Percentiles rank a stretch among this genome's conserved stretches.
These are phyloP conservation scores for Neurospora sp. DNA, from an alignment of 495 filamentous ascomycete species.

Conservation along the genomic window DNA sequence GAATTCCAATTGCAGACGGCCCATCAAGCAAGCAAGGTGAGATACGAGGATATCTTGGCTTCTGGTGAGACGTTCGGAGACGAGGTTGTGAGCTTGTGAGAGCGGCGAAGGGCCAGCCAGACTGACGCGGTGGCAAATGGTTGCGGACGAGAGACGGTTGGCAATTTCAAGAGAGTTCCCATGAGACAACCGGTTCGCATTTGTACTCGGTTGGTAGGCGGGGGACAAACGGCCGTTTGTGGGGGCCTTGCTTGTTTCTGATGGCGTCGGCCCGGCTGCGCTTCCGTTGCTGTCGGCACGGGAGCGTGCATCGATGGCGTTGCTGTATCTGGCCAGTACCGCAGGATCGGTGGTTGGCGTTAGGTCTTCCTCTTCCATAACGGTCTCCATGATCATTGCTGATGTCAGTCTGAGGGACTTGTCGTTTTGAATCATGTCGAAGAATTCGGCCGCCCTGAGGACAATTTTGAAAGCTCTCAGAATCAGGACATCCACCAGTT, in stretches of 20 bases:
- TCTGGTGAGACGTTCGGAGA: conserved; percentile 54
- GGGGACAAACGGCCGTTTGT: conserved; percentile 36
- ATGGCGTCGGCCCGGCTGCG: conserved; percentile 17
- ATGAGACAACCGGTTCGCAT: conserved; percentile 31
- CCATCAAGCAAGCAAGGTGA: conserved; percentile 83
- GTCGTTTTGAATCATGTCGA: conserved; percentile 82
- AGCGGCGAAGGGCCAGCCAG: conserved; percentile 34
- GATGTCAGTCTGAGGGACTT: conserved; percentile 38
- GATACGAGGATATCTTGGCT: conserved; percentile 83
- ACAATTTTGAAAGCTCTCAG: conserved; percentile 89
- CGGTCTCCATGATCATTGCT: conserved; percentile 47
- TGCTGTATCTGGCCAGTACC: conserved; percentile 19
- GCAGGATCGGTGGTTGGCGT: conserved; percentile 63
- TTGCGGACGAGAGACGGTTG: conserved; percentile 34
- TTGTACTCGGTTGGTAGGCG: conserved; percentile 23
- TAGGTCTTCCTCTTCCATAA: conserved; percentile 50
- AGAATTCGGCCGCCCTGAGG: conserved; percentile 79
- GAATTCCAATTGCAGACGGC: conserved; percentile 77
- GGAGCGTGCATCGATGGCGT: conserved; percentile 28
- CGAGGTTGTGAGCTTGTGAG: conserved; percentile 37
- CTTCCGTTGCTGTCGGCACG: conserved; percentile 19
- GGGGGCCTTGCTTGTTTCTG: conserved; percentile 20
- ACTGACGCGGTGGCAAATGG: conserved; percentile 45
- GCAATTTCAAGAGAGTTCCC: conserved; percentile 9
- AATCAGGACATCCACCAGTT: conserved; percentile 82